These are phyloP conservation scores for Fusarium torulosum DNA, from an alignment of 2,329 filamentous ascomycete species.

Conservation along the genomic window DNA sequence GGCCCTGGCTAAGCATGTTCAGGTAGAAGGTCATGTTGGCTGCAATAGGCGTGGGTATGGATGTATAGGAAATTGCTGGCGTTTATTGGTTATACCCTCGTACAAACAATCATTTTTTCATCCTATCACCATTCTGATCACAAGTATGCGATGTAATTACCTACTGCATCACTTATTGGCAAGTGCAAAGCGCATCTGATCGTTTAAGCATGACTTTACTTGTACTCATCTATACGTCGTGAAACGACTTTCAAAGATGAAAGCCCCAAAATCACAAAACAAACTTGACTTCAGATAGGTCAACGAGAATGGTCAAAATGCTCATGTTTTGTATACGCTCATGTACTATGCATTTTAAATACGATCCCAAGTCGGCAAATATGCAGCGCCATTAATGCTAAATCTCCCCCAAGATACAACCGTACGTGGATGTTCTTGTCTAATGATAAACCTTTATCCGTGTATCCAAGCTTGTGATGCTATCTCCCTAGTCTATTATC, in stretches of 20 bases:
- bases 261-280: background rate
- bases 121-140: background rate
- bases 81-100: slow-evolving; percentile 47
- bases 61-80: slow-evolving; percentile 42
- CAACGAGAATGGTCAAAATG: background rate
- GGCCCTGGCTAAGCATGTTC: slow-evolving; percentile 64
- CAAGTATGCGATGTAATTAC: background rate
- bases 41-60: background rate
- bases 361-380: slow-evolving; percentile 30
- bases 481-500: slow-evolving; percentile 43
- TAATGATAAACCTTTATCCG: slow-evolving; percentile 30
- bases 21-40: background rate
- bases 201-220: background rate
- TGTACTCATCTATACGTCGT: background rate
- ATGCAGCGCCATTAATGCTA: slow-evolving; percentile 41
- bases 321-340: slow-evolving; percentile 35
- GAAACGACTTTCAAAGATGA: background rate
- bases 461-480: slow-evolving; percentile 39
- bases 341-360: slow-evolving; percentile 43
- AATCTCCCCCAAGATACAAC: slow-evolving; percentile 30
- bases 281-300: background rate
- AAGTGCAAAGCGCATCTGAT: background rate
- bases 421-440: slow-evolving; percentile 36
- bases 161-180: background rate
- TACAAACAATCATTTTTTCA: background rate